Base-by-base conservation (phyloP, 2,329 filamentous ascomycete species). In the Drechslerella coelobrocha region DNA sequence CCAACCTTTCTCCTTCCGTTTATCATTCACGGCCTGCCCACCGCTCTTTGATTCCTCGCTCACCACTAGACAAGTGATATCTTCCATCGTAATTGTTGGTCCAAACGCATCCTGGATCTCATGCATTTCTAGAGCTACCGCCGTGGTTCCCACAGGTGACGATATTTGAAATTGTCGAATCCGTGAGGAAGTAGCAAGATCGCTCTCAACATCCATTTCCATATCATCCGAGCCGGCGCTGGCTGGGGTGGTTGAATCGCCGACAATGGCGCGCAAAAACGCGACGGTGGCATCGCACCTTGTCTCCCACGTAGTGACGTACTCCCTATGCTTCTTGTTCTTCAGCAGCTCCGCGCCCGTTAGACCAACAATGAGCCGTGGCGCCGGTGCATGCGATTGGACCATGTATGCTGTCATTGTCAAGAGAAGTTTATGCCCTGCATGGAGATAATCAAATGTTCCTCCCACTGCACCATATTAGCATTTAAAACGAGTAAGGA, bases 391-490 rank as follows among this genome's bases (percentile, higher is more conserved):
- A 19, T 53, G 34, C 2, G 52, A 73, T 51, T 29, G 73, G 47
- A 34, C 72, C 37, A 91, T 83, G 61, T 97, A 85, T 0, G 88
- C 85, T 0, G 89, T 90, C 72, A 92, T 92, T n/a, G 92, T 92
- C 19, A 99, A 85, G 19, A 99, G 84, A n/a, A 97, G 83, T 80
- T 97, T 99, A 81, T 99, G 94, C 4, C 94, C 94, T 2, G 90
- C 88, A 78, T 99, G 94, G 21, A 99, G 84, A 79, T 97, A 92
- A 78, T 99, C 94, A 79, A 97, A 99, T 0, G 94, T 99, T 8
- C 94, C 94, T 27, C 93, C 94, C 10, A 97, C 75, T 75, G 34
- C 23, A 12, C 47, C 21, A 24, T n/a, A 34, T 37, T 34, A 12
- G 6, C 14, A 26, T n/a, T n/a, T n/a, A 27, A 23, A 27, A 43